Evolutionary conservation across 495 filamentous ascomycete species (phyloP).

Genomic region (Neohortaea acidophila): DNA sequence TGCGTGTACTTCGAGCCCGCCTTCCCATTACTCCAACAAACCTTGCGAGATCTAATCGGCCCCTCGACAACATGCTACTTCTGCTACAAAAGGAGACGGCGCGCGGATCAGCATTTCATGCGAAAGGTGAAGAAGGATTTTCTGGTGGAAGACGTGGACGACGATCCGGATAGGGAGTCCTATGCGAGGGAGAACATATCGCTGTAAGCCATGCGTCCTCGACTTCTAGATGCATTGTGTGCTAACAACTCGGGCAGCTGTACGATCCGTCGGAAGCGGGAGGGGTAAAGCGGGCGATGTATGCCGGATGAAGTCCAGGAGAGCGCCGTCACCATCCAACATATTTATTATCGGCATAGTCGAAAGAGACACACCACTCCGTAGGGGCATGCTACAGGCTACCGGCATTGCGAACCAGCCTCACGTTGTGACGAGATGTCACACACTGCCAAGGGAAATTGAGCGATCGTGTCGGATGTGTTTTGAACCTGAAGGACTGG

Average conservation of each 20-base stretch:
- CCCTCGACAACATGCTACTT: conserved; percentile 61
- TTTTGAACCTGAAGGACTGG: no score
- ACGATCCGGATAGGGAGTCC: conserved; percentile 28
- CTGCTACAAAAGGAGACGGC: conserved; percentile 79
- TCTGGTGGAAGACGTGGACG: conserved; percentile 28
- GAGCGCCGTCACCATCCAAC: no score
- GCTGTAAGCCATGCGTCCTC: conserved; percentile 23
- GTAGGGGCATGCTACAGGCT: no score
- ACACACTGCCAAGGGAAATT: no score
- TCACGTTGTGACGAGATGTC: no score
- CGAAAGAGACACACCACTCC: no score
- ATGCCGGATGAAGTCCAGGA: no score
- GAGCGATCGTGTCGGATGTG: no score
- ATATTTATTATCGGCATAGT: no score
- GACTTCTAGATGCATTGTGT: background rate
- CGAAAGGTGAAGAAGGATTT: conserved; percentile 32
- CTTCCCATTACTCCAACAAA: conserved; percentile 71
- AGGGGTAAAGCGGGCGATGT: background rate
- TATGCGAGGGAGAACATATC: conserved; percentile 33
- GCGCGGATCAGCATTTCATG: conserved; percentile 37
- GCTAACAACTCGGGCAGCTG: conserved; percentile 7
- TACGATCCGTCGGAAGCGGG: conserved; percentile 6
- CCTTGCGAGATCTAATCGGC: conserved; percentile 40
- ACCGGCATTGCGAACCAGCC: no score
- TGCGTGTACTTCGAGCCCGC: conserved; percentile 96